Base-by-base conservation (phyloP, 768 basidiomycete species). In the Mycena metata region DNA sequence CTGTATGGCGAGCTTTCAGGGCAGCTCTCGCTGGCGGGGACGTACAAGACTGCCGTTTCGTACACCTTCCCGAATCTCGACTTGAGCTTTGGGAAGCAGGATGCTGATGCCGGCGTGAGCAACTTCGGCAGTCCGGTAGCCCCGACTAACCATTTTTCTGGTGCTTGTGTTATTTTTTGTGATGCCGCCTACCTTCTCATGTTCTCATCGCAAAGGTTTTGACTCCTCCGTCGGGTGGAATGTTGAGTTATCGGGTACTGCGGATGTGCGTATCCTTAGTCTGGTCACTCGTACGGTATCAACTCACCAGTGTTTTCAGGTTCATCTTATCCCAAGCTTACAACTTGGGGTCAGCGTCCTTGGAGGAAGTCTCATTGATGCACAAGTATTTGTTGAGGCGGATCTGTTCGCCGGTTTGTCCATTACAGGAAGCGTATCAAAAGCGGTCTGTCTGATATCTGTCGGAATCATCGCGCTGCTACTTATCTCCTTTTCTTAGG, bases 331-430 rank as follows among this genome's bases (percentile, higher is more conserved):
- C 2, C 76, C 76, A 3, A 70, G 71, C 39, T 33, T 77, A 15
- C 75, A 76, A 59, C 66, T 77, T 36, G 76, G 76, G 23, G 52
- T 77, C 30, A 71, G 66, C 26, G 67, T 77, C 0, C 71, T 77
- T 36, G 68, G 67, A 24, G 73, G n/a, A 63, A 30, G 3, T 30
- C 30, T 30, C 30, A 30, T 77, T 5, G 70, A 76, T 47, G 75
- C 73, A 33, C 60, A 75, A 52, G 73, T 71, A n/a, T 72, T 72
- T 42, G 63, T 41, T 2, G 54, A 59, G 30, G 60, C 65, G 59
- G 73, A 75, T 55, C 51, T 75, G 23, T 72, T 62, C 42, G 73
- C 73, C 16, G 75, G 75, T 16, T 13, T 75, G 19, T 54, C 47
- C 1, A 65, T 75, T 24, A 74, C 72, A 33, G 73, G 75, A 13